Base-by-base conservation (phyloP, 495 filamentous ascomycete genomes). In the Tuber umbilicatum region DNA sequence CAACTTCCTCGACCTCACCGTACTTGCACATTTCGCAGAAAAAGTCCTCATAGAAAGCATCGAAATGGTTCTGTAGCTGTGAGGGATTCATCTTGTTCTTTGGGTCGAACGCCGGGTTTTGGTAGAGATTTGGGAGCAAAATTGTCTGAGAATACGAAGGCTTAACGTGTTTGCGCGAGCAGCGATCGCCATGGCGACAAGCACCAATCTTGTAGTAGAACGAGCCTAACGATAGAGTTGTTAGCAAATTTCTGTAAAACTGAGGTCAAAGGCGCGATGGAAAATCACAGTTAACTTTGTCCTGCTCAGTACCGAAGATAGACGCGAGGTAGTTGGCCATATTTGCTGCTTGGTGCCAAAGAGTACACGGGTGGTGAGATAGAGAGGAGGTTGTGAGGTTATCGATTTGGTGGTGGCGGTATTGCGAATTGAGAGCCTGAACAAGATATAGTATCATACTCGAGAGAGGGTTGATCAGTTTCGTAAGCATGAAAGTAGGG, bases 21-120 rank as follows among this genome's bases (percentile, higher is more conserved):
- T 94, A 94, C 84, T 92, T 91, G 90, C 92, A 94, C 91, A 99
- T 92, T 88, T 99, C 95, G 87, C 94, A 97, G 93, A 95, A 99
- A 78, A 99, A 91, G 84, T 99, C 95, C 86, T 99, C 95, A 87
- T 99, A 99, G 86, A 99, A 99, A 79, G 95, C 94, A 85, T 99
- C 96, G 83, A 98, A 99, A 87, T 99, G 95, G 86, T 94, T 96
- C 86, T 97, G 94, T 83, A 97, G 90, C 87, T 99, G 95, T 76
- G 87, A 89, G 17, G 93, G 83, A 85, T 95, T 97, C 92, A 97
- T 96, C 85, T 94, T 94, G 87, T 90, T 95, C 86, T 97, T 97
- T 67, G 93, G 91, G 83, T 98, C 94, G 88, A 96, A 97, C 80
- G 93, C 93, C 12, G 95, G 95, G 87, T 99, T 99, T 84, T 99